A percentile compares a stretch with the other conserved stretches of the same genome.
Conservation (phyloP, 2,329 filamentous ascomycete species). For the Escovopsis sp. region DNA sequence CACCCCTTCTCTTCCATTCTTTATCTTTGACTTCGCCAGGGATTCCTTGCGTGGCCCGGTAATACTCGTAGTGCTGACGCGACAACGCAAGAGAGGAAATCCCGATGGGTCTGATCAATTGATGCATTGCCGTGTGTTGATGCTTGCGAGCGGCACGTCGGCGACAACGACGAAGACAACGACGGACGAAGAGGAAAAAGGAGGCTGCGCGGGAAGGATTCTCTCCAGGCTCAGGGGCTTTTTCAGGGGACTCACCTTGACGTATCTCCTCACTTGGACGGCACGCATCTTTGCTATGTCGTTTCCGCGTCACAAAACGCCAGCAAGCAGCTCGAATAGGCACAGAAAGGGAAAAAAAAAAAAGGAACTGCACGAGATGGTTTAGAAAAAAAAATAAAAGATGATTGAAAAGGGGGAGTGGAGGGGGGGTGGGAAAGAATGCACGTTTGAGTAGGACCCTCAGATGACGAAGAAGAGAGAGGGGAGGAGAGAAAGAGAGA, state of each 20-base stretch:
- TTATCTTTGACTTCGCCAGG: not conserved
- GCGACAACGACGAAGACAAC: not conserved
- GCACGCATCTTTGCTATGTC: conserved; percentile 48
- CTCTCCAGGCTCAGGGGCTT: not conserved
- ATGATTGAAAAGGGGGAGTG: too few relatives aligned
- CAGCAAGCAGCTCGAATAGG: not conserved
- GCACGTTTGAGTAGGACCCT: too few relatives aligned
- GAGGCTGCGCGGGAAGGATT: not conserved
- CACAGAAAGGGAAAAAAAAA: not conserved
- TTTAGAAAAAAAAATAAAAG: not conserved
- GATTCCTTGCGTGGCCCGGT: too few relatives aligned
- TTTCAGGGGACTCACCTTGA: conserved; percentile 39
- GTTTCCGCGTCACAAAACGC: not conserved
- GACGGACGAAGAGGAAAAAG: not conserved
- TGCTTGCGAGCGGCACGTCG: not conserved
- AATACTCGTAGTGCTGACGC: too few relatives aligned
- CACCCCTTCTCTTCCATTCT: too few relatives aligned
- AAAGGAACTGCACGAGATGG: not conserved
- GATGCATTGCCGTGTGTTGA: too few relatives aligned
- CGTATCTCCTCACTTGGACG: conserved; percentile 60
- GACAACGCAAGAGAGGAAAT: too few relatives aligned
- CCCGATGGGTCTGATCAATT: too few relatives aligned
- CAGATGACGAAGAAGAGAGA: too few relatives aligned
- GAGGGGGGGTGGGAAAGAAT: too few relatives aligned
- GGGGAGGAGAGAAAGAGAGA: too few relatives aligned